Base-by-base conservation (phyloP, 441 rosid species). In the Erysimum pusillum region DNA sequence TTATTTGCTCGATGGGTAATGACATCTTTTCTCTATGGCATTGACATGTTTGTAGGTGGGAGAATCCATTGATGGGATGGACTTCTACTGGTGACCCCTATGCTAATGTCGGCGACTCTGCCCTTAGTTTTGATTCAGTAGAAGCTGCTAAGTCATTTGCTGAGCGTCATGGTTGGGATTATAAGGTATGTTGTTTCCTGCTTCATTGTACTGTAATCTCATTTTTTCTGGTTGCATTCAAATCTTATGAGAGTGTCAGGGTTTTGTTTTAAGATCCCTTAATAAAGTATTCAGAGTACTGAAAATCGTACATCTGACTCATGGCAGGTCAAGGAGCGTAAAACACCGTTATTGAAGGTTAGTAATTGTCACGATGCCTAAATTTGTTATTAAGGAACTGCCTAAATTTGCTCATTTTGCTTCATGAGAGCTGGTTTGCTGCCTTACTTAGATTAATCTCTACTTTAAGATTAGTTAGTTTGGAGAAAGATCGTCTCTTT, bases 51-150 rank as follows among this genome's bases (percentile, higher is more conserved):
- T 62, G 35, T 77, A 91, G 99, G 87, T 93, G 99, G 97, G 99
- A 90, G 84, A 93, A 93, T 81, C 97, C 99, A 9, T 85, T 96
- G 91, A 91, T 91, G 97, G 97, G 97, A 28, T 96, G 99, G 97
- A 93, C 97, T 73, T 91, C 94, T 8, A 96, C 99, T 0, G 97
- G 97, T 62, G 98, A 93, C 36, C 99, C 96, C 28, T 96, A 91
- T 83, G 94, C 99, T 34, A 79, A 95, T 86, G 98, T 93, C 12
- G 97, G 98, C 65, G 97, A 96, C 71, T 83, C 98, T 12, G 95
- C 80, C 34, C 83, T 93, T 48, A 5, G 73, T 76, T 93, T 96
- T 67, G 97, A 91, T 65, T 86, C 90, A 6, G 88, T 81, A 78
- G 93, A 83, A 79, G 90, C 90, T 85, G 93, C 99, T 25, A 88